Percentiles rank a stretch among this genome's conserved stretches.
Evolutionary conservation across 768 basidiomycete species (phyloP).

Genomic region (Boletus insuetus): DNA sequence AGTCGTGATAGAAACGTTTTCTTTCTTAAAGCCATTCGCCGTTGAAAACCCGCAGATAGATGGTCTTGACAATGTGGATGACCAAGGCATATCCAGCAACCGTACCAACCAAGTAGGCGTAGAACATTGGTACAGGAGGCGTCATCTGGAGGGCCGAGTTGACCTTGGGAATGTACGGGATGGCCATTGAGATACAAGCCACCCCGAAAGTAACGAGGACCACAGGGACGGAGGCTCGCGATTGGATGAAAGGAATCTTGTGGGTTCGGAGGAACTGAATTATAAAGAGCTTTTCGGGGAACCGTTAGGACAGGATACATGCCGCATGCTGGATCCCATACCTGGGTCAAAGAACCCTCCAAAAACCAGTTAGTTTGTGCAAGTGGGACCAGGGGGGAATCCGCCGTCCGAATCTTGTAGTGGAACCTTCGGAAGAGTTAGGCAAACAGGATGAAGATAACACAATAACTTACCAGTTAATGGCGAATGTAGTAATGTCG

Average conservation of each 20-base stretch:
- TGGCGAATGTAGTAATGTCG: slow-evolving; percentile 30
- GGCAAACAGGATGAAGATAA: background rate
- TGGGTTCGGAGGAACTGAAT: slow-evolving; percentile 33
- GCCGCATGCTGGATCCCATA: slow-evolving; percentile 3
- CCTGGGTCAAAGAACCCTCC: slow-evolving; percentile 36
- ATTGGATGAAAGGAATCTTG: slow-evolving; percentile 32
- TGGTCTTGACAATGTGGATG: slow-evolving; percentile 26
- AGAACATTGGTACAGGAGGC: slow-evolving; percentile 30
- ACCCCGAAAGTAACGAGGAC: slow-evolving; percentile 30
- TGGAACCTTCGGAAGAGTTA: slow-evolving; percentile 24
- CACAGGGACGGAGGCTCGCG: slow-evolving; percentile 28
- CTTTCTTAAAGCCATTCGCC: slow-evolving; percentile 29
- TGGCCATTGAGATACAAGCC: slow-evolving; percentile 32
- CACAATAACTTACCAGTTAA: slow-evolving; percentile 29
- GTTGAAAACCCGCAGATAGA: slow-evolving; percentile 27
- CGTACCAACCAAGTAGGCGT: slow-evolving; percentile 23
- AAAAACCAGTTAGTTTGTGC: slow-evolving; percentile 38
- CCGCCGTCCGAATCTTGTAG: slow-evolving; percentile 26
- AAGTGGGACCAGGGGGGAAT: slow-evolving; percentile 29
- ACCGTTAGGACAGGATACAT: background rate
- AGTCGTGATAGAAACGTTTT: background rate
- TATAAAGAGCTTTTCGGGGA: slow-evolving; percentile 26
- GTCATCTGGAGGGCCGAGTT: slow-evolving; percentile 27
- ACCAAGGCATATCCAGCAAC: slow-evolving; percentile 23
- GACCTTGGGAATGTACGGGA: slow-evolving; percentile 32